Evolutionary conservation across 108 stramenopile genomes (phyloP).

Genomic region (Nitzschia sp.): DNA sequence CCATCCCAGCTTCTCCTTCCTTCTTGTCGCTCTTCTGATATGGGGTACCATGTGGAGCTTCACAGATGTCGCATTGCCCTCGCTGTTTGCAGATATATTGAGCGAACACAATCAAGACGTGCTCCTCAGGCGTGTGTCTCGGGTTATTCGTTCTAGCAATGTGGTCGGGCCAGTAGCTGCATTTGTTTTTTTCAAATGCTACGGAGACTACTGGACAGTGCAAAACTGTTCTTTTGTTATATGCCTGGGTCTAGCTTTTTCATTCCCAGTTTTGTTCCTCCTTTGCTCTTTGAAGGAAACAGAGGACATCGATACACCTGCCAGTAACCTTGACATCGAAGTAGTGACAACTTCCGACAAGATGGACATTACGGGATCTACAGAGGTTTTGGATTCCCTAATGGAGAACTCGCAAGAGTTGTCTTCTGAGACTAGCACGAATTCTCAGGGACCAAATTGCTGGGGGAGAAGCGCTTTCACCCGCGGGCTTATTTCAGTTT

Average conservation of each 20-base stretch:
- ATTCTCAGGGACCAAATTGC: too few species aligned
- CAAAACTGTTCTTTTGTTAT: slow-evolving; percentile 22
- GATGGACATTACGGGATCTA: too few species aligned
- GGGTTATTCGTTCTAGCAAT: slow-evolving; percentile 19
- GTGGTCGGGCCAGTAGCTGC: slow-evolving; percentile 7
- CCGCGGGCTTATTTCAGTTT: slow-evolving; percentile 12
- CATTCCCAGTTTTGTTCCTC: slow-evolving; percentile 16
- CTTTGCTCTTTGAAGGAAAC: slow-evolving; percentile 15
- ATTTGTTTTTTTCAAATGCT: slow-evolving; percentile 10
- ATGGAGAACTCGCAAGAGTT: too few species aligned
- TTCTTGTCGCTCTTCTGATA: slow-evolving; percentile 31
- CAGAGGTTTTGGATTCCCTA: too few species aligned
- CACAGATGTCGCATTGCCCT: slow-evolving; percentile 38
- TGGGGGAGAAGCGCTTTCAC: slow-evolving; percentile 17
- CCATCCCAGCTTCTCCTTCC: slow-evolving; percentile 1
- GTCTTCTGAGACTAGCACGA: too few species aligned
- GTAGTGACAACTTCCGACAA: too few species aligned
- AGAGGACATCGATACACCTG: not conserved
- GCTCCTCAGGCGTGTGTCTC: slow-evolving; percentile 1
- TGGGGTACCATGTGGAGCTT: slow-evolving; percentile 61
- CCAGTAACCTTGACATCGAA: too few species aligned
- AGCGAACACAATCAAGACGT: slow-evolving; percentile 36
- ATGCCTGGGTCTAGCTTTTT: slow-evolving; percentile 9
- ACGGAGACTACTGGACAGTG: slow-evolving; percentile 27
- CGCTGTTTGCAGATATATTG: slow-evolving; percentile 58